These are phyloP conservation scores for Coemansia sp. DNA, from an alignment of 371 early-diverging fungal genomes.

Conservation along the genomic window DNA sequence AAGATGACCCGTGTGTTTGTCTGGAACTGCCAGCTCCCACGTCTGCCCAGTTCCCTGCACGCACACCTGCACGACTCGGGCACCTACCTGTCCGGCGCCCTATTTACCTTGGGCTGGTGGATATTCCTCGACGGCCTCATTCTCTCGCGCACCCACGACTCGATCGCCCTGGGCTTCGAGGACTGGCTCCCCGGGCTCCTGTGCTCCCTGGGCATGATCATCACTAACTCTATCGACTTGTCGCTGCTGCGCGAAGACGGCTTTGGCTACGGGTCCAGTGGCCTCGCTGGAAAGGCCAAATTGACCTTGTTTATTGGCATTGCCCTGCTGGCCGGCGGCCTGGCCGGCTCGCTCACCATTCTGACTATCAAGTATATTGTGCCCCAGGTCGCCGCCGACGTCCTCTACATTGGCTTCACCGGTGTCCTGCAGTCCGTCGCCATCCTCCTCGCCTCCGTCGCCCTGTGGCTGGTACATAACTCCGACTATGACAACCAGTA, in stretches of 20 bases:
- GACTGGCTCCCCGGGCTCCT: conserved; percentile 52
- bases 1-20: conserved; percentile 45
- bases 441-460: conserved; percentile 35
- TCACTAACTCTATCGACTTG: conserved; percentile 53
- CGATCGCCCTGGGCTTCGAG: conserved; percentile 45
- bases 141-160: conserved; percentile 25
- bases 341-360: conserved; percentile 52
- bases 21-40: conserved; percentile 47
- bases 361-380: conserved; percentile 51
- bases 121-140: conserved; percentile 53
- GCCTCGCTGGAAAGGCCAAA: conserved; percentile 51
- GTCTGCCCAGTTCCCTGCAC: conserved; percentile 36
- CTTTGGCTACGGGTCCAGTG: conserved; percentile 43
- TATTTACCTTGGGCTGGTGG: conserved; percentile 54
- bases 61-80: conserved; percentile 41
- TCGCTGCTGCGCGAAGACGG: conserved; percentile 48
- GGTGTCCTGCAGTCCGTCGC: conserved; percentile 43
- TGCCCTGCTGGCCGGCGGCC: conserved; percentile 50
- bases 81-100: conserved; percentile 44
- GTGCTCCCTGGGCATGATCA: conserved; percentile 51
- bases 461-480: conserved; percentile 51
- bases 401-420: conserved; percentile 49
- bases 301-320: conserved; percentile 52
- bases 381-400: conserved; percentile 35
- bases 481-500: conserved; percentile 49